phyloP scores from a whole-genome alignment of 164 flowering plant species.

The Berberis thunbergii region DNA sequence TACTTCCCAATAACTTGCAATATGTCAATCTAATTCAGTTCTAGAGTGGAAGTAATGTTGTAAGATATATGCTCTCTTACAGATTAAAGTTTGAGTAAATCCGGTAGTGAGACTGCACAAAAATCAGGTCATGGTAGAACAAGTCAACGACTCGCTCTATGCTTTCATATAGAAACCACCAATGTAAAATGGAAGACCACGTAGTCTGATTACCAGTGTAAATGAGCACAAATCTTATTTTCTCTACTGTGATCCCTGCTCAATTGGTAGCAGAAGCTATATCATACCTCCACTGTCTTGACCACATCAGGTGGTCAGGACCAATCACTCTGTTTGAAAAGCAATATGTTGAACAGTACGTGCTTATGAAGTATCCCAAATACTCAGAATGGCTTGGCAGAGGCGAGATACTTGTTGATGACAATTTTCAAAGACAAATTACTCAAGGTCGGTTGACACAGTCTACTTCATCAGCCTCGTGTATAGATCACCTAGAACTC shows the following conservation, averaged over 20 bases:
- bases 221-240: not conserved
- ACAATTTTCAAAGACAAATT: constrained; percentile 40
- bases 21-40: no score
- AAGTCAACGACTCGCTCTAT: constrained; percentile 12
- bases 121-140: no score
- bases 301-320: constrained; percentile 71
- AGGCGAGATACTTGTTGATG: constrained; percentile 24
- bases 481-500: constrained; percentile 39
- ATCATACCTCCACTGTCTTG: constrained; percentile 62
- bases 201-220: constrained; percentile 66
- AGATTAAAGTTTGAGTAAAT: no score
- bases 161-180: constrained; percentile 29
- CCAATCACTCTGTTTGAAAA: constrained; percentile 75
- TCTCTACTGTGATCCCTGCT: constrained; percentile 47
- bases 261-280: constrained; percentile 79
- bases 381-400: constrained; percentile 51
- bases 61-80: no score
- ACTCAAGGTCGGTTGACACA: constrained; percentile 34
- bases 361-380: constrained; percentile 64
- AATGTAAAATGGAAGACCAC: constrained; percentile 36
- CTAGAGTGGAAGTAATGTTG: no score
- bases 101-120: no score
- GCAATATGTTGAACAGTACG: constrained; percentile 71
- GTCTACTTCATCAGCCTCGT: constrained; percentile 29
- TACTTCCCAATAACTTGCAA: no score